A percentile compares a stretch with the other conserved stretches of the same genome.
Evolutionary conservation across 2,329 filamentous ascomycete genomes (phyloP).

Genomic region (Graphilbum fragrans): DNA sequence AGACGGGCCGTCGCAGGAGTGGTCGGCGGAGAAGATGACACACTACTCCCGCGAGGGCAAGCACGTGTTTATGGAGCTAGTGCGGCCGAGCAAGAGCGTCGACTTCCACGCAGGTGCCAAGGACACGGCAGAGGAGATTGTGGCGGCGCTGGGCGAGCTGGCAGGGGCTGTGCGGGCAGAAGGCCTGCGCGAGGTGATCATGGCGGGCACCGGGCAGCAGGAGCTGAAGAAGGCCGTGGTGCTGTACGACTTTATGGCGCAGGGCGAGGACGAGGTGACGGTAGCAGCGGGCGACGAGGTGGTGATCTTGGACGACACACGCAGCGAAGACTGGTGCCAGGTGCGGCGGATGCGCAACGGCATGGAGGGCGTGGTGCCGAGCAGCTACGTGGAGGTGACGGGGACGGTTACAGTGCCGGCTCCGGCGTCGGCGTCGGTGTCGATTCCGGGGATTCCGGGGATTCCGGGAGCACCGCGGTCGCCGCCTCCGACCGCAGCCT

Average conservation of each 20-base stretch:
- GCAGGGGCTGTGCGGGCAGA: conserved; percentile 77
- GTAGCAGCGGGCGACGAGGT: conserved; percentile 87
- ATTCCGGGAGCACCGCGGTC: conserved; percentile 18
- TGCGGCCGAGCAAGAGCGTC: conserved; percentile 83
- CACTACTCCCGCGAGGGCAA: conserved; percentile 97
- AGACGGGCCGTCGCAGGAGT: conserved; percentile 80
- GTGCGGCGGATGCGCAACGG: conserved; percentile 82
- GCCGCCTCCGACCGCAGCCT: conserved; percentile 19
- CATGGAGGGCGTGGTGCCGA: conserved; percentile 90
- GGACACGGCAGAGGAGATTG: conserved; percentile 91
- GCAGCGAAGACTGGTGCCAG: conserved; percentile 98
- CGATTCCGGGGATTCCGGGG: conserved; percentile 26
- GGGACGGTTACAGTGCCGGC: conserved; percentile 41
- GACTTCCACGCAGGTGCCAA: conserved; percentile 97
- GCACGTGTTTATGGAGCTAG: conserved; percentile 89
- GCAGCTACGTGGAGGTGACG: conserved; percentile 87
- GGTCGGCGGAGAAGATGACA: conserved; percentile 90
- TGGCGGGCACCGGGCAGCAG: conserved; percentile 57
- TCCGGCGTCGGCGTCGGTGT: not conserved
- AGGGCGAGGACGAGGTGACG: conserved; percentile 92
- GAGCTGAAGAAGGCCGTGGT: conserved; percentile 72
- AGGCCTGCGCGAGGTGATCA: conserved; percentile 72
- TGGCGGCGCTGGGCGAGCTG: conserved; percentile 75
- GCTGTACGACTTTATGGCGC: conserved; percentile 91
- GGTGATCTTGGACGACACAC: conserved; percentile 73